Conservation (phyloP, 1,284 basidiomycete species). For the Apiotrichum gracile region DNA sequence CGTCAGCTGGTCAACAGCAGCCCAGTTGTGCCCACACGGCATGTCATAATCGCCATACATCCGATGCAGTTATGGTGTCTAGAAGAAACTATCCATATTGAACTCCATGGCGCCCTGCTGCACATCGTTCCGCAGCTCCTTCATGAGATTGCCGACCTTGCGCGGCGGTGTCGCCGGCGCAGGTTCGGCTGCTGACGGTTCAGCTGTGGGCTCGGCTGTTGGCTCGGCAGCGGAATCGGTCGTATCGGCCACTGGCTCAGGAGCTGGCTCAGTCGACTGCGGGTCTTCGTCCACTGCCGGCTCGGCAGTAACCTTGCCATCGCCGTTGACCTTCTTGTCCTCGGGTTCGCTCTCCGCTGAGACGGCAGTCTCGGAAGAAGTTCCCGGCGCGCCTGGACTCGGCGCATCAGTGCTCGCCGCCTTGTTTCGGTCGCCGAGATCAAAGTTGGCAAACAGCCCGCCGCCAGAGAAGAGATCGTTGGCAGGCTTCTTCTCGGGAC, state of each 20-base stretch:
- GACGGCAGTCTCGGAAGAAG: not conserved
- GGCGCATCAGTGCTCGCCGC: not conserved
- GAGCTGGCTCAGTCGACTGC: too few relatives aligned
- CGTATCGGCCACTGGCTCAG: too few relatives aligned
- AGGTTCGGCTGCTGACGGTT: not conserved
- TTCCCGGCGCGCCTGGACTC: not conserved
- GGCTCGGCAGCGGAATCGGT: not conserved
- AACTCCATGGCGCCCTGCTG: constrained; percentile 47
- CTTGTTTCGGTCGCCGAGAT: not conserved
- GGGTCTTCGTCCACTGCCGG: too few relatives aligned
- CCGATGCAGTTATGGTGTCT: not conserved
- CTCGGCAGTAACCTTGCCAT: not conserved
- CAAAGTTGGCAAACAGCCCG: not conserved
- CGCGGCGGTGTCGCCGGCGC: constrained; percentile 37
- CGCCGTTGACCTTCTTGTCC: not conserved
- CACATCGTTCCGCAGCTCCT: constrained; percentile 42
- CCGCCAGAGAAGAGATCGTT: not conserved
- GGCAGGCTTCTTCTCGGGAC: not conserved
- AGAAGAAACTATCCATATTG: constrained; percentile 33
- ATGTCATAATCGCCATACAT: too few relatives aligned
- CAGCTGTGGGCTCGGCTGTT: not conserved
- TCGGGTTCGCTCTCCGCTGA: not conserved
- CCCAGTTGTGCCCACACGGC: too few relatives aligned
- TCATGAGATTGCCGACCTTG: constrained; percentile 70
- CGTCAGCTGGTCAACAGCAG: too few relatives aligned